A percentile compares a stretch with the other conserved stretches of the same genome.
These are phyloP conservation scores for Dactylellina leptospora DNA, from an alignment of 2,329 filamentous ascomycete species.

Conservation along the genomic window DNA sequence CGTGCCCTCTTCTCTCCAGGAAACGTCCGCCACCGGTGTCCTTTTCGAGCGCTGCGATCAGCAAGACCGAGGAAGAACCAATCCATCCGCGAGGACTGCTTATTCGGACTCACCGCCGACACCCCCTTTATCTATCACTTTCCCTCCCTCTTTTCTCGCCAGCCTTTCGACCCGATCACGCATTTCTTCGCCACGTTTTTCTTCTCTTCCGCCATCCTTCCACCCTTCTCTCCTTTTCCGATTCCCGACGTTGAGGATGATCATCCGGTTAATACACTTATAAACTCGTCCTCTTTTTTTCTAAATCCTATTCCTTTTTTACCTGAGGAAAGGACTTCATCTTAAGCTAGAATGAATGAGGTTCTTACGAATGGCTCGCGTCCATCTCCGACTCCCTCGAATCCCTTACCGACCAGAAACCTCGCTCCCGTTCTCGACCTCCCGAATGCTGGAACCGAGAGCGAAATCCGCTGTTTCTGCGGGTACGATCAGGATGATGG, in stretches of 20 bases:
- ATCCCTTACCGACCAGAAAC: conserved; percentile 53
- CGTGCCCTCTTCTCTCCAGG: background rate
- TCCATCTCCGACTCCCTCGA: conserved; percentile 56
- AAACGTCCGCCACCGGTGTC: conserved; percentile 1
- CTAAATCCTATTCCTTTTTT: conserved; percentile 26
- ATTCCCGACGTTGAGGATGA: conserved; percentile 40
- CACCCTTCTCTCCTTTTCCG: conserved; percentile 2
- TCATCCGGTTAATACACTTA: conserved; percentile 50
- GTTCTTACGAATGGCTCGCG: conserved; percentile 57
- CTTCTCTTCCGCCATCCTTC: background rate
- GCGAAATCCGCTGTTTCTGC: conserved; percentile 76
- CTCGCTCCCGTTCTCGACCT: conserved; percentile 42
- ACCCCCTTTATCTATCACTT: conserved; percentile 7
- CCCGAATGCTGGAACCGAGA: conserved; percentile 54
- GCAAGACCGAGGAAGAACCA: background rate
- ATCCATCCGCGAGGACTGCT: no score
- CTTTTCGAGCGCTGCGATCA: background rate
- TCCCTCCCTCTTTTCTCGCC: conserved; percentile 3
- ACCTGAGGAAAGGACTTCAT: conserved; percentile 57
- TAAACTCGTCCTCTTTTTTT: conserved; percentile 46
- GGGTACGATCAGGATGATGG: conserved; percentile 93
- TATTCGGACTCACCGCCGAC: conserved; percentile 41
- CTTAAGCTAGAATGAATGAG: conserved; percentile 58
- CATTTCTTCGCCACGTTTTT: no score
- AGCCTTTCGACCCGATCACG: background rate